Base-by-base conservation (phyloP, 2,329 filamentous ascomycete genomes). In the Trichoderma cornu-damae region DNA sequence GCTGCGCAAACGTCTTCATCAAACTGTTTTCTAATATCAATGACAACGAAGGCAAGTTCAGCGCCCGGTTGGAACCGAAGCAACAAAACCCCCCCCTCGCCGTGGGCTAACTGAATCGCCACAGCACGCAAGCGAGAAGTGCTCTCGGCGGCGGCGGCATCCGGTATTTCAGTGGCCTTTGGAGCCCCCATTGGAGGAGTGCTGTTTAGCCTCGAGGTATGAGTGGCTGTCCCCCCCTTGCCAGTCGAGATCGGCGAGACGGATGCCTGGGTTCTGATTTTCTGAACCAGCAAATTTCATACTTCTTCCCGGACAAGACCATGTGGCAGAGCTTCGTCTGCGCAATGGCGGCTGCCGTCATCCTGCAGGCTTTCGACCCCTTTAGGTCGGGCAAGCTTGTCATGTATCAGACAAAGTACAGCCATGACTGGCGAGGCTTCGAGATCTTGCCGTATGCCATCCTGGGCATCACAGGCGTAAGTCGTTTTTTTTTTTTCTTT, bases 291-390 rank as follows among this genome's bases (percentile, higher is more conserved):
- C 90, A 96, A 80, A 78, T 97, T 2, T 96, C 91, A 1, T 97
- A 96, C 71, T 97, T 96, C 72, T 97, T 97, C 65, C 93, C 94
- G 0, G 93, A 97, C 73, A 97, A 97, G 73, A 97, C 94, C 8
- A 97, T 99, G 94, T 99, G 94, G 94, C 94, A 96, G 71, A 96
- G 91, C 67, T 99, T 99, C 68, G 94, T 99, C 38, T 97, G 94
- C 67, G 94, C 94, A 69, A 97, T 97, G 92, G 90, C 96, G n/a
- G 94, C 92, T 14, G 93, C 94, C 16, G 90, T 97, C 35, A 90
- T 91, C 12, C 79, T 99, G 4, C 93, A 97, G 71, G 90, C 90
- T 4, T 83, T 96, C 61, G 94, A 99, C 69, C 94, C 94, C 4
- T 96, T 97, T 70, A 84, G 94, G 53, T 96, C 92, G 1, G 94